Base-by-base conservation (phyloP, 2,329 filamentous ascomycete species). In the Cladosporium sp. region DNA sequence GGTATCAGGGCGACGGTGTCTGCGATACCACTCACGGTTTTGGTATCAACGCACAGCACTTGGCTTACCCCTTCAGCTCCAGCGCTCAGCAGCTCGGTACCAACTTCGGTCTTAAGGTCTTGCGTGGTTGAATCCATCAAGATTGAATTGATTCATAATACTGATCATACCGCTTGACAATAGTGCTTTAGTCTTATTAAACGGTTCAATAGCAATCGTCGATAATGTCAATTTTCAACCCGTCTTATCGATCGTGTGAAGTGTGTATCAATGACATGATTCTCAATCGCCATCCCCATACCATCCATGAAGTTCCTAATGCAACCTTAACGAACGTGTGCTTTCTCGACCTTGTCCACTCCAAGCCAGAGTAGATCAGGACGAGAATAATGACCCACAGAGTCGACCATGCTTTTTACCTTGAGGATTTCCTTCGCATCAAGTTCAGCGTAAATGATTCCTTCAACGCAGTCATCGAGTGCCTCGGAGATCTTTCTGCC, bases 291-390 rank as follows among this genome's bases (percentile, higher is more conserved):
- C n/a, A n/a, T n/a, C n/a, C n/a, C n/a, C n/a, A n/a, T n/a, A n/a
- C n/a, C n/a, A n/a, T n/a, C n/a, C n/a, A n/a, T n/a, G n/a, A n/a
- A n/a, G n/a, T n/a, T n/a, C n/a, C n/a, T n/a, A n/a, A n/a, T n/a
- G n/a, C n/a, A n/a, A n/a, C n/a, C n/a, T n/a, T n/a, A 32, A 10
- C 28, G 28, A 10, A 32, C 28, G 10, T 52, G 49, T n/a, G 54
- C 13, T 62, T 73, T 73, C 56, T 70, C 64, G 37, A 63, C 61
- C 15, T 62, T 66, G 63, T 76, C 73, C 6, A 73, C 72, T 9
- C 76, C 78, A 15, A 81, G 64, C 78, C 79, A 81, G 50, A 82
- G 65, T 60, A 82, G 62, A 62, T 82, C 80, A 1, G 80, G 79
- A 25, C 79, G 66, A 48, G 72, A 75, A 59, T 82, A 81, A 68